Evolutionary conservation across 192 early-diverging fungal species (phyloP).

Genomic region (Coemansia reversa): DNA sequence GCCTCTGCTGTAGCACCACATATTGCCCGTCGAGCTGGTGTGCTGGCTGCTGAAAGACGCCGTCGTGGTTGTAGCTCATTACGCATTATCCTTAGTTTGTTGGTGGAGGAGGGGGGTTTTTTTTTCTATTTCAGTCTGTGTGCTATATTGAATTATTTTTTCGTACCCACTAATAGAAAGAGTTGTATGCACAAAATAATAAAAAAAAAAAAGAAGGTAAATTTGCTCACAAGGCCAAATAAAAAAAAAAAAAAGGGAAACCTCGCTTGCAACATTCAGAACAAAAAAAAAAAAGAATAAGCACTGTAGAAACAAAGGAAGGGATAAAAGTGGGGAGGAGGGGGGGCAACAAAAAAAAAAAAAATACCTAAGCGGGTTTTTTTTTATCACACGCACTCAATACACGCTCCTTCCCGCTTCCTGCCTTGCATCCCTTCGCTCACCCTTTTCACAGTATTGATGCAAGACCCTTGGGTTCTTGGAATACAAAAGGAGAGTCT

Average conservation of each 20-base stretch:
- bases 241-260: not conserved
- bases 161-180: not conserved
- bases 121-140: not conserved
- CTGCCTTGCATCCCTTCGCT: too few species aligned
- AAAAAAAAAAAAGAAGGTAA: not conserved
- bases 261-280: not conserved
- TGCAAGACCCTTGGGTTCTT: not conserved
- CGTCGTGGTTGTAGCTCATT: not conserved
- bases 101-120: too few species aligned
- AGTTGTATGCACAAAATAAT: not conserved
- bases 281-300: not conserved
- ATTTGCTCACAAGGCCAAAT: not conserved
- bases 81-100: not conserved
- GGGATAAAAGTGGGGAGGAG: conserved; percentile 2
- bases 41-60: not conserved
- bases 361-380: not conserved
- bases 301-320: not conserved
- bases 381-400: not conserved
- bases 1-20: not conserved
- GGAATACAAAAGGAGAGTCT: not conserved
- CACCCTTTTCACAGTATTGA: not conserved
- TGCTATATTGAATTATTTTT: not conserved
- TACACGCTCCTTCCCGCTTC: too few species aligned
- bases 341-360: not conserved
- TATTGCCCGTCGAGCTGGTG: not conserved